Base-by-base conservation (phyloP, 73 alveolate species). In the Tetrahymena malaccensis region DNA sequence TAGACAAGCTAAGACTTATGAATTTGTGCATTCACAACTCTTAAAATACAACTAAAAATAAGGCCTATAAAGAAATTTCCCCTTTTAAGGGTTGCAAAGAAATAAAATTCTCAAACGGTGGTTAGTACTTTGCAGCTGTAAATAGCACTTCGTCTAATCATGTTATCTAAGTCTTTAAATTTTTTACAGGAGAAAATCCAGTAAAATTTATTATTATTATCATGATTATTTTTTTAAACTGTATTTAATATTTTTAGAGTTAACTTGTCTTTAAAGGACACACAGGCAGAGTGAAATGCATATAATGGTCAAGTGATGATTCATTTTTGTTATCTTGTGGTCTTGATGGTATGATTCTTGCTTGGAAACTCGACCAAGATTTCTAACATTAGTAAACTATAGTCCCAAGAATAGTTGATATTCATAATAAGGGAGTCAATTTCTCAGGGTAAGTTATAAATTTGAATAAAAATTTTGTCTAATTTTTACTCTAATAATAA, bases 1-100 rank as follows among this genome's bases (percentile, higher is more conserved):
- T 98, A 11, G 99, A 99, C 94, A 99, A 98, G 94, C 97, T 99
- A 83, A 97, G 99, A 84, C 95, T 99, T 98, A 99, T 99, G 99
- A 99, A 98, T 96, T 99, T 99, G 56, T 97, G 97, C 55, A 96
- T 96, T 94, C 97, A 97, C 93, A 95, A 95, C n/a, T 70, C 89
- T 2, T 70, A 70, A 70, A 70, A 97, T 96, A 57, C 95, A 84
- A 97, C 96, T 96, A 50, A 94, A 44, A 95, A 97, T 7, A 96
- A 97, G 94, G 96, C 99, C 13, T 99, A 96, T 97, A 98, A 98
- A 95, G 99, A 98, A 96, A 97, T 99, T 58, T 94, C 85, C 13
- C 99, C 99, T 58, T 98, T 99, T 94, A 99, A 98, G 96, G 98
- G 97, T 19, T 83, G 97, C 94, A 94, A 98, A 55, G 99, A 98